A percentile compares a stretch with the other conserved stretches of the same genome.
These are phyloP conservation scores for Botrytis medusae DNA, from an alignment of 2,329 filamentous ascomycete species.

Conservation along the genomic window DNA sequence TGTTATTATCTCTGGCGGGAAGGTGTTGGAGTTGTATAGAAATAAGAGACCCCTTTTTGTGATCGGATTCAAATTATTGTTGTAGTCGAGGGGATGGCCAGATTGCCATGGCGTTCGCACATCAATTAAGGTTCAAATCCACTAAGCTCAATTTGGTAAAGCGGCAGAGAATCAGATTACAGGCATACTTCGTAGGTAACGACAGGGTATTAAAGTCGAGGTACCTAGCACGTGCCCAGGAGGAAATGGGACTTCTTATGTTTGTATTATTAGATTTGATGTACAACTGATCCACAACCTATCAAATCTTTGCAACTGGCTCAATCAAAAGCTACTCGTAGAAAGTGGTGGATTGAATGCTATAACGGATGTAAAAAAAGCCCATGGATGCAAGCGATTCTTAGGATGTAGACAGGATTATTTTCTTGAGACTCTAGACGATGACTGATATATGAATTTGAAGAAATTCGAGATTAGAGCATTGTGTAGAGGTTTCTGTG, in stretches of 20 bases:
- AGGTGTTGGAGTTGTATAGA: background rate
- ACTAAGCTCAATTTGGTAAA: constrained; percentile 17
- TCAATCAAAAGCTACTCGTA: too few species aligned
- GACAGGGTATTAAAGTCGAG: background rate
- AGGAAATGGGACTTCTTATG: too few species aligned
- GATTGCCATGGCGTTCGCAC: constrained; percentile 33
- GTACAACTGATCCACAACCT: too few species aligned
- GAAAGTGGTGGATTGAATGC: too few species aligned
- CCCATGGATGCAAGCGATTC: too few species aligned
- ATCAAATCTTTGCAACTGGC: too few species aligned
- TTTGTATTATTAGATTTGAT: too few species aligned
- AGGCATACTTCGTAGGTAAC: background rate
- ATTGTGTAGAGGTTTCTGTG: too few species aligned
- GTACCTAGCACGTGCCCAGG: too few species aligned
- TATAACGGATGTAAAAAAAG: too few species aligned
- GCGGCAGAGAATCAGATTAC: background rate
- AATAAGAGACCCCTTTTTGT: constrained; percentile 25
- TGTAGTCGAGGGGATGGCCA: constrained; percentile 30
- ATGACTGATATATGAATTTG: background rate
- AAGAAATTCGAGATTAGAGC: background rate
- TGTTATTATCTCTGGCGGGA: background rate
- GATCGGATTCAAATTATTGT: background rate
- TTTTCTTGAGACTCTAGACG: background rate
- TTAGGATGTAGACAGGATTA: too few species aligned
- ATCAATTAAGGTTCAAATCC: background rate